Conservation (phyloP, 805 yeast genomes). For the Suhomyces sp. region DNA sequence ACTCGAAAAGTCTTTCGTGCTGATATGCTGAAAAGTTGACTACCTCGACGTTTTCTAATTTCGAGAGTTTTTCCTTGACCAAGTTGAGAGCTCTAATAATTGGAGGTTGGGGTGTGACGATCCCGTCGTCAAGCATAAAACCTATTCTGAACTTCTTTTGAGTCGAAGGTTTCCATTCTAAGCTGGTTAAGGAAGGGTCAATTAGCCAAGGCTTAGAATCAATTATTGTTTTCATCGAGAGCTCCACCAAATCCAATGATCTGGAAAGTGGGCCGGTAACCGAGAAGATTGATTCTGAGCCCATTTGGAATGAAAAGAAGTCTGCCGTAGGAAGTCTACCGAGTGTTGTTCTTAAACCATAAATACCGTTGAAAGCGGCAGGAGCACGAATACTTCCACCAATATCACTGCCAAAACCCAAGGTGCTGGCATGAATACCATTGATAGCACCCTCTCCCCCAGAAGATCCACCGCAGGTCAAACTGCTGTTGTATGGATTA, state of each 20-base stretch:
- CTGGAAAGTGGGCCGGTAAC: conserved; percentile 40
- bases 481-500: conserved; percentile 18
- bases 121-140: background rate
- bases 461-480: conserved; percentile 53
- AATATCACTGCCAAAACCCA: conserved; percentile 45
- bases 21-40: background rate
- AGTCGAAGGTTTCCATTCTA: background rate
- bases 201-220: conserved; percentile 4
- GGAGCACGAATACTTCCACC: conserved; percentile 58
- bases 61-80: background rate
- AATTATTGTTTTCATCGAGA: conserved; percentile 1
- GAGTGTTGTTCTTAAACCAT: conserved; percentile 49
- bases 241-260: conserved; percentile 27
- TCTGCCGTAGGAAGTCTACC: conserved; percentile 31
- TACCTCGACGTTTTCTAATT: background rate
- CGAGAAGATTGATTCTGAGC: conserved; percentile 17
- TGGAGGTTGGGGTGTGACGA: conserved; percentile 4
- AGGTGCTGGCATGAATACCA: conserved; percentile 42
- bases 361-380: conserved; percentile 50
- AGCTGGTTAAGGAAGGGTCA: background rate
- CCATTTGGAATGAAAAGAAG: conserved; percentile 18
- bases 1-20: conserved; percentile 45
- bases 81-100: conserved; percentile 1
- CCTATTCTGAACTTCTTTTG: conserved; percentile 3
- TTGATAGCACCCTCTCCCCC: conserved; percentile 52